Evolutionary conservation across 768 basidiomycete genomes (phyloP), one percentile per base, ranked within the genome.

Genomic region (Solioccasus polychromus): DNA sequence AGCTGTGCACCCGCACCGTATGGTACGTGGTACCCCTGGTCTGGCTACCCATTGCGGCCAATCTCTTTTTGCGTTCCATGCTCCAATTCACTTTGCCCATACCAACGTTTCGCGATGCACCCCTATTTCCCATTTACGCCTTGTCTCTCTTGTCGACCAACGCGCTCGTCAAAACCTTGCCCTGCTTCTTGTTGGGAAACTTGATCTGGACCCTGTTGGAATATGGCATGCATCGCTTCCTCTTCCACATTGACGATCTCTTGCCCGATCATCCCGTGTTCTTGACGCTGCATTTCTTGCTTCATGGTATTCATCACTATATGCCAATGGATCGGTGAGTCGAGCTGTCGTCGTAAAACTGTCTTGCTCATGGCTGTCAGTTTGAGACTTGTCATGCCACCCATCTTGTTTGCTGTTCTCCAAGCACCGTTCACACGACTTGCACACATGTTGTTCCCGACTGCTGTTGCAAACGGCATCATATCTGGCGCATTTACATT

Each of bases 221-320:
- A 68, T 99, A 98, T 63, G 71, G 75, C 11, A 70, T 99, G 59
- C 96, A 99, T 68, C 85, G 96, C 32, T 97, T 97, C 80, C 70
- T 99, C 39, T 99, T 99, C 82, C 96, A 99, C 67, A 71, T 99
- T 56, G 96, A 99, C 61, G 75, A 81, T 8, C 67, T 75, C 59
- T 78, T 99, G 18, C 96, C 96, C 3, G 96, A 99, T 67, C 74
- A 71, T 46, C 85, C 86, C 5, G 68, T 71, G 41, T 89, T 86
- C 68, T 74, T 98, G 59, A 81, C 82, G 34, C 62, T 97, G 20
- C 96, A 99, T 63, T 99, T 99, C 70, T 63, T 90, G 58, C 73
- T 91, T 62, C 96, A 98, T 60, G 96, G 96, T 14, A 82, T 99
- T 28, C 96, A 99, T 62, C 96, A 99, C 67, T 99, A 94, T 61